Evolutionary conservation across 208 protist species (phyloP), one percentile per base, ranked within the genome.

Genomic region (Acanthamoeba divionensis): DNA sequence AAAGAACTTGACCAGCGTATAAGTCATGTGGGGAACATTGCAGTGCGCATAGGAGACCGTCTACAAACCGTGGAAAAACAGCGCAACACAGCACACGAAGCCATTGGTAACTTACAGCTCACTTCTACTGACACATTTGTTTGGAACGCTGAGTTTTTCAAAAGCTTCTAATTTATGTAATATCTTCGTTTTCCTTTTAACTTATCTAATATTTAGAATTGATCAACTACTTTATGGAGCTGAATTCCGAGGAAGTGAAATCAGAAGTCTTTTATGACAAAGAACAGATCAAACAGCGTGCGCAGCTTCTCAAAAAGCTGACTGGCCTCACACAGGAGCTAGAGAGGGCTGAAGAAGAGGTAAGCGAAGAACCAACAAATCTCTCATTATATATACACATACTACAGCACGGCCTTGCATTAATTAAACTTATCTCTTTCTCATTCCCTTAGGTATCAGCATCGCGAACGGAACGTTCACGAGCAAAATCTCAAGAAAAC

Each of bases 171-270:
- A 24, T 73, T 29, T 67, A 41, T 67, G n/a, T 29, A 10, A 31
- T 73, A 13, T n/a, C n/a, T n/a, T n/a, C n/a, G n/a, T n/a, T n/a
- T n/a, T n/a, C n/a, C n/a, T n/a, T n/a, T n/a, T n/a, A 18, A 57
- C n/a, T 41, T 9, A 6, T 4, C 48, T 18, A 21, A 18, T 50
- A 33, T 10, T 6, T 24, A 83, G 73, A 83, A 21, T 52, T 83
- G 21, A 83, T 83, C 50, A 54, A 83, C 26, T 62, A 83, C 73
- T 83, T 83, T 29, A 83, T 83, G 13, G 50, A 83, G 73, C 50
- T 83, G 3, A 48, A 36, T 52, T 62, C 73, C 10, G 73, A 33
- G n/a, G 73, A 83, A 36, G 21, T 26, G 33, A 26, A 83, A 13
- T 62, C 41, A 29, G 0, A 8, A 10, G 45, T 54, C 15, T 54